Base-by-base conservation (phyloP, 371 early-diverging fungal genomes). In the Capillidium heterosporum region DNA sequence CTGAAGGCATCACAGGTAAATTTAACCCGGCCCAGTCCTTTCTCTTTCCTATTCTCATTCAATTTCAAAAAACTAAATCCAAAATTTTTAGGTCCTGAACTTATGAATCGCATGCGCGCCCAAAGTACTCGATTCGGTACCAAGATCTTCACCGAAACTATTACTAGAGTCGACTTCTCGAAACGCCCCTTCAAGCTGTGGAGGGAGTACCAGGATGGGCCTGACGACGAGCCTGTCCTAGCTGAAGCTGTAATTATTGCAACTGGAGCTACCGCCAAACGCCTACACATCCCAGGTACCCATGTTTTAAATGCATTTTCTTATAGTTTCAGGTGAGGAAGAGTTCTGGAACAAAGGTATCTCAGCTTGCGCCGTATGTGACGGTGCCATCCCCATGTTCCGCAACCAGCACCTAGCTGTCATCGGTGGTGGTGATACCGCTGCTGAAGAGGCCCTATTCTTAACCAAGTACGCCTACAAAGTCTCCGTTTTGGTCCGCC, bases 311-410 rank as follows among this genome's bases (percentile, higher is more conserved):
- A 27, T 56, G 29, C 13, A 21, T 23, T 41, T 28, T 60, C 15
- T n/a, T 39, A 44, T 44, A 19, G 44, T 19, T 44, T 17, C 69
- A 13, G 85, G 86, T 41, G 91, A 90, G 63, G 88, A 87, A 42
- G 72, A 64, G 56, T 87, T 80, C 74, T 95, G 95, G 95, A 86
- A 90, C 66, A 77, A 81, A 28, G 99, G 99, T 65, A 95, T 99
- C 67, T 91, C 92, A 58, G 97, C 99, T 21, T 99, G 99, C 70
- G 99, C 99, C 44, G 97, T 97, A 35, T 99, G 99, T 78, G 99
- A 99, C 71, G 99, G 82, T 69, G 95, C 94, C 59, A 89, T 86
- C 19, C 96, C 96, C 31, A 91, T 97, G 60, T 96, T 92, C 76
- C 82, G 87, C 59, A 84, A 93, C 72, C 90, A 94, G 77, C 85